Base-by-base conservation (phyloP, 805 yeast species). In the Sugiyamaella marilandica region DNA sequence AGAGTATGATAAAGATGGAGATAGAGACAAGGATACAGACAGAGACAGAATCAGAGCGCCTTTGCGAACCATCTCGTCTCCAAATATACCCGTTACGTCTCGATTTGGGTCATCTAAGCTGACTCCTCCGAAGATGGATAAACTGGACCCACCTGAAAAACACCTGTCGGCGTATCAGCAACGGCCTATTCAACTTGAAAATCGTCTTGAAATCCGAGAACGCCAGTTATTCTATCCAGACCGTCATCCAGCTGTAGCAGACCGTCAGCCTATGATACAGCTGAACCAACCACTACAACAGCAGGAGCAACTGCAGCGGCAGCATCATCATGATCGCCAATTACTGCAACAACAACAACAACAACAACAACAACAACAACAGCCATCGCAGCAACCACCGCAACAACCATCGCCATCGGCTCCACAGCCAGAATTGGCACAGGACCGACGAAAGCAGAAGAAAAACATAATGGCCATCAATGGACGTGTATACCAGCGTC, bases 401-500 rank as follows among this genome's bases (percentile, higher is more conserved):
- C 8, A 41, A 16, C 37, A 49, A 19, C 29, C 2, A 11, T 9
- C 2, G 10, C 51, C 14, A 26, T 16, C 4, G 24, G 19, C 8
- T 10, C 35, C 31, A 32, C 49, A 18, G 37, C 36, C 8, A n/a
- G 13, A 37, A 9, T 14, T 26, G 24, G 21, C 29, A 4, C 11
- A 13, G 11, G 50, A 47, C 5, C 21, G 51, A 32, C 41, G 48
- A 31, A 55, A 58, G 47, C 61, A 59, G 39, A 55, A 55, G 35
- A 66, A 67, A 45, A 62, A 59, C 29, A 52, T 66, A 1, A 63
- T 77, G 4, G 59, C 62, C 7, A 78, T 84, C 1, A 87, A 89
- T 65, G 82, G 79, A 1, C 75, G 75, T 33, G 76, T 76, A 41
- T 92, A 87, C 64, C 91, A 85, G 61, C 78, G 84, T 52, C 70